Percentiles rank a stretch among this genome's conserved stretches.
These are phyloP conservation scores for Calophaca sinica DNA, from an alignment of 306 rosid species.

Conservation along the genomic window DNA sequence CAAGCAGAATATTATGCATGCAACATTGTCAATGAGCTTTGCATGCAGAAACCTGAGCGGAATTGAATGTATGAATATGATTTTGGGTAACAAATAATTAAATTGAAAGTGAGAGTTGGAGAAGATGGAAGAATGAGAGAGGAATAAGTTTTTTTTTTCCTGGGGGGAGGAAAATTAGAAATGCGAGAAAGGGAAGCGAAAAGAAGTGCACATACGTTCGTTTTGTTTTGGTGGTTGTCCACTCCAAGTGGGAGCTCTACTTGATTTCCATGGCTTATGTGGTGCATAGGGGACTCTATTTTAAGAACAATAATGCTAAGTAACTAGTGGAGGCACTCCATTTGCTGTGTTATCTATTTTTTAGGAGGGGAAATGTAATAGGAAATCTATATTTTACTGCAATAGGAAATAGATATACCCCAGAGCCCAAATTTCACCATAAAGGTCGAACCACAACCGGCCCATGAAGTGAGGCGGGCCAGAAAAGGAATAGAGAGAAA, in stretches of 20 bases:
- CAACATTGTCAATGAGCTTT: slow-evolving; percentile 36
- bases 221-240: slow-evolving; percentile 49
- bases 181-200: slow-evolving; percentile 3
- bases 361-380: not conserved
- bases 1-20: not conserved
- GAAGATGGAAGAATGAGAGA: slow-evolving; percentile 21
- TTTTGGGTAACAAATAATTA: not conserved
- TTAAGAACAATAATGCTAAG: slow-evolving; percentile 36
- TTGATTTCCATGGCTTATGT: slow-evolving; percentile 44
- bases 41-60: slow-evolving; percentile 8
- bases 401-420: no score
- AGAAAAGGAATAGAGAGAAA: no score
- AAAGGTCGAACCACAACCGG: no score
- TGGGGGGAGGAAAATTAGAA: slow-evolving; percentile 14
- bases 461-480: no score
- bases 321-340: slow-evolving; percentile 17
- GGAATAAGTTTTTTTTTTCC: not conserved
- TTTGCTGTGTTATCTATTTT: not conserved
- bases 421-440: no score
- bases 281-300: slow-evolving; percentile 40
- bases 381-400: not conserved
- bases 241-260: slow-evolving; percentile 41
- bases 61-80: not conserved
- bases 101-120: slow-evolving; percentile 30
- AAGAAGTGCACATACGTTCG: slow-evolving; percentile 30